These are phyloP conservation scores for Fragaria iinumae DNA, from an alignment of 306 rosid genomes.

Conservation along the genomic window DNA sequence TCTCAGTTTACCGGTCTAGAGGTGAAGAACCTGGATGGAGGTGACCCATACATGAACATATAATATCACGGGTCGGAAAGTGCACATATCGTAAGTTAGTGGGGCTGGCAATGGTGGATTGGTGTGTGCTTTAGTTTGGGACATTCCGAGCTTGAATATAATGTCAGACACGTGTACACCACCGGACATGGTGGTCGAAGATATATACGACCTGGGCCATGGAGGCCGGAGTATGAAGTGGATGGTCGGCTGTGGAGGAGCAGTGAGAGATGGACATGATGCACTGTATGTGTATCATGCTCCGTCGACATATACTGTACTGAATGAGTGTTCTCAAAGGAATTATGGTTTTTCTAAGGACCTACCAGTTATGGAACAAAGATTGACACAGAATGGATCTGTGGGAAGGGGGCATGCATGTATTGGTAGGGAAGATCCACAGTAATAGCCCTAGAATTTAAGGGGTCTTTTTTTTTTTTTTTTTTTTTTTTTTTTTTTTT, in stretches of 20 bases:
- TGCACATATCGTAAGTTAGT: background rate
- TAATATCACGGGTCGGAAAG: background rate
- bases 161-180: slow-evolving; percentile 4
- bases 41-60: background rate
- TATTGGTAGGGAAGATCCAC: background rate
- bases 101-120: background rate
- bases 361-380: slow-evolving; percentile 2
- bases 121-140: background rate
- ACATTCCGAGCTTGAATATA: background rate
- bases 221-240: slow-evolving; percentile 4
- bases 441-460: background rate
- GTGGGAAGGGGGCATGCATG: background rate
- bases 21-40: background rate
- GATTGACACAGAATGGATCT: background rate
- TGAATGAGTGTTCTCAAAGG: background rate
- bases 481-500: background rate
- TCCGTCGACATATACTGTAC: background rate
- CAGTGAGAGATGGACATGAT: slow-evolving; percentile 1
- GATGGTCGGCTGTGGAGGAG: slow-evolving; percentile 7
- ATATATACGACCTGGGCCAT: background rate
- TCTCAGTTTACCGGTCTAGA: background rate
- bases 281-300: background rate
- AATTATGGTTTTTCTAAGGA: slow-evolving; percentile 2
- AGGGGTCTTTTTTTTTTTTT: background rate
- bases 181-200: background rate